These are phyloP conservation scores for Sclerotinia glacialis DNA, from an alignment of 2,329 filamentous ascomycete species.

Conservation along the genomic window DNA sequence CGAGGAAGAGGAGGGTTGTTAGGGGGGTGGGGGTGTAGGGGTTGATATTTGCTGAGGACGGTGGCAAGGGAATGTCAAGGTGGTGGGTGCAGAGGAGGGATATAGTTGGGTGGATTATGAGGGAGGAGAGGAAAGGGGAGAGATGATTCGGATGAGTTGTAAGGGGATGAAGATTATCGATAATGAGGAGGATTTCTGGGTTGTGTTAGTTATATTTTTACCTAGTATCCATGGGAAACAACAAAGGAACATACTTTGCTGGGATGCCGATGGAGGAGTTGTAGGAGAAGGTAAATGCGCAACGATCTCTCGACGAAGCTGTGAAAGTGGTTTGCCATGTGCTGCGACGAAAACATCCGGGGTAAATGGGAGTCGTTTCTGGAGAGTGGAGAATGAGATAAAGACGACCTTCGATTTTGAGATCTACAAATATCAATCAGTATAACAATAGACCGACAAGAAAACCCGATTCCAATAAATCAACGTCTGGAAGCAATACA, in stretches of 20 bases:
- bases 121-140: constrained; percentile 66
- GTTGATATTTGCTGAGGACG: constrained; percentile 42
- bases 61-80: constrained; percentile 72
- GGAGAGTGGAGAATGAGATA: constrained; percentile 73
- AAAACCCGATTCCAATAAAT: background rate
- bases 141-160: constrained; percentile 54
- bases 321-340: constrained; percentile 54
- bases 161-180: constrained; percentile 76
- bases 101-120: constrained; percentile 61
- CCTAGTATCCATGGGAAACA: background rate
- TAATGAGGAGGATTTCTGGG: constrained; percentile 68
- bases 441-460: background rate
- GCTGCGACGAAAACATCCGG: constrained; percentile 67
- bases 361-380: constrained; percentile 52
- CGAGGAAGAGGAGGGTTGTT: constrained; percentile 73
- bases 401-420: constrained; percentile 70
- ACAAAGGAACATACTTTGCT: constrained; percentile 42
- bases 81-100: constrained; percentile 82
- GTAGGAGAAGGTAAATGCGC: constrained; percentile 43
- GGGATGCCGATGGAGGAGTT: constrained; percentile 16
- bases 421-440: constrained; percentile 43
- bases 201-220: background rate
- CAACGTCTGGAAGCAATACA: background rate
- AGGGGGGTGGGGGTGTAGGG: constrained; percentile 68
- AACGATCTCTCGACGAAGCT: constrained; percentile 59